These are phyloP conservation scores for Fusarium albosuccineum DNA, from an alignment of 2,329 filamentous ascomycete species.

Conservation along the genomic window DNA sequence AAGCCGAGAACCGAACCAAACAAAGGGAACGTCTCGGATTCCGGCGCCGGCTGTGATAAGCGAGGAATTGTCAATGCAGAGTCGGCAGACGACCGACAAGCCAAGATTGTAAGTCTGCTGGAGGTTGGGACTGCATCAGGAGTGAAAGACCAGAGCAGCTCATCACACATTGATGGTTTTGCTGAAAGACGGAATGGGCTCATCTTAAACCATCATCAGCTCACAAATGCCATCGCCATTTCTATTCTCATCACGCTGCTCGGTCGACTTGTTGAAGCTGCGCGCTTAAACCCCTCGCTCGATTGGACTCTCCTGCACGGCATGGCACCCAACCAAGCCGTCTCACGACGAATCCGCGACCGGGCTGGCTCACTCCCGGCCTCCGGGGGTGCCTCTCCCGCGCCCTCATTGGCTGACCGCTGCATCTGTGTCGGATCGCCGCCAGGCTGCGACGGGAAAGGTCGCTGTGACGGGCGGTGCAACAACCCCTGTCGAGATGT, in stretches of 20 bases:
- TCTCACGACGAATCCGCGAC: slow-evolving; percentile 37
- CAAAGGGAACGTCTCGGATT: background rate
- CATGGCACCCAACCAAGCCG: slow-evolving; percentile 32
- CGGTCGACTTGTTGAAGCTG: background rate
- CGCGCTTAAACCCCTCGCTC: slow-evolving; percentile 31
- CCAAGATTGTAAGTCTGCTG: no score
- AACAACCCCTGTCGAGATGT: slow-evolving; percentile 29
- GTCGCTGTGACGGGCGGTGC: slow-evolving; percentile 29
- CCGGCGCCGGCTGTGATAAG: no score
- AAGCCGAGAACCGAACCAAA: background rate
- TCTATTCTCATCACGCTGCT: no score
- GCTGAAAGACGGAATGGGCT: slow-evolving; percentile 2
- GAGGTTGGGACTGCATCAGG: background rate
- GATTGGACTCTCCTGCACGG: slow-evolving; percentile 26
- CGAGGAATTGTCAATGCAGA: no score
- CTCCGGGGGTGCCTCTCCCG: background rate
- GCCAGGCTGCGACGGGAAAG: slow-evolving; percentile 34
- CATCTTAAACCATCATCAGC: slow-evolving; percentile 18
- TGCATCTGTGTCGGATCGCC: slow-evolving; percentile 18
- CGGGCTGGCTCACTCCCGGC: slow-evolving; percentile 33
- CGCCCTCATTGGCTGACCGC: slow-evolving; percentile 11
- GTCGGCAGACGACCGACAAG: no score
- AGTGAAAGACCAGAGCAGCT: no score
- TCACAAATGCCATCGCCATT: slow-evolving; percentile 4
- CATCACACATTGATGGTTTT: no score